Evolutionary conservation across 768 basidiomycete species (phyloP).

Genomic region (Russula virescens): DNA sequence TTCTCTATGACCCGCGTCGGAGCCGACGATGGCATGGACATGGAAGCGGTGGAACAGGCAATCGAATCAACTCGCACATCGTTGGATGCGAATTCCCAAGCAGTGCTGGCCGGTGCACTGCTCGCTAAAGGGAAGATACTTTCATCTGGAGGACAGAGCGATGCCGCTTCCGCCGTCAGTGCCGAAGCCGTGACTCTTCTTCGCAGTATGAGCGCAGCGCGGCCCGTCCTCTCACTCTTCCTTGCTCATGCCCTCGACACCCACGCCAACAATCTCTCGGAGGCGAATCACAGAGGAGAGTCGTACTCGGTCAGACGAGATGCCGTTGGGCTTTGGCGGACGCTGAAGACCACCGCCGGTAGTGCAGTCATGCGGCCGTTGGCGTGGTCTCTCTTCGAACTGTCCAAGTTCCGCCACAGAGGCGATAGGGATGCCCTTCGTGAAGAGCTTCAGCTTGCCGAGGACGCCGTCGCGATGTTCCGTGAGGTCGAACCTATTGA

Average conservation of each 20-base stretch:
- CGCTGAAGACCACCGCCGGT: neutral
- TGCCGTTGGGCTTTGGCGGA: slow-evolving; percentile 6
- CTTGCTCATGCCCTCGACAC: slow-evolving; percentile 5
- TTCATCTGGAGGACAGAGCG: slow-evolving; percentile 1
- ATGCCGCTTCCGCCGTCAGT: neutral
- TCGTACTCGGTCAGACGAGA: neutral
- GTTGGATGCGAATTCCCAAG: neutral
- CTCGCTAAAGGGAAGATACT: slow-evolving; percentile 11
- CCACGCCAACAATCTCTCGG: slow-evolving; percentile 7
- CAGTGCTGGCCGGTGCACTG: slow-evolving; percentile 3
- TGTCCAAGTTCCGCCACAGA: slow-evolving; percentile 11
- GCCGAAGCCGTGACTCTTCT: neutral
- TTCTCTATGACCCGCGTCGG: neutral
- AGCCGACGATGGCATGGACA: neutral
- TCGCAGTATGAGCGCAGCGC: neutral
- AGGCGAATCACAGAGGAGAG: slow-evolving; percentile 3
- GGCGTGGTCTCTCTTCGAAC: slow-evolving; percentile 3
- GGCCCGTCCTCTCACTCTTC: slow-evolving; percentile 2
- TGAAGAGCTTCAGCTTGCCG: neutral
- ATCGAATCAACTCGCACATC: neutral
- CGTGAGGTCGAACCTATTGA: neutral
- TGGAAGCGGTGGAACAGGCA: neutral
- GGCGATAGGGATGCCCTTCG: neutral
- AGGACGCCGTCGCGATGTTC: slow-evolving; percentile 6
- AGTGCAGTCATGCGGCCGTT: neutral